A percentile compares a stretch with the other conserved stretches of the same genome.
phyloP scores from a whole-genome alignment of 768 basidiomycete genomes.

The Fomitopsis serialis region DNA sequence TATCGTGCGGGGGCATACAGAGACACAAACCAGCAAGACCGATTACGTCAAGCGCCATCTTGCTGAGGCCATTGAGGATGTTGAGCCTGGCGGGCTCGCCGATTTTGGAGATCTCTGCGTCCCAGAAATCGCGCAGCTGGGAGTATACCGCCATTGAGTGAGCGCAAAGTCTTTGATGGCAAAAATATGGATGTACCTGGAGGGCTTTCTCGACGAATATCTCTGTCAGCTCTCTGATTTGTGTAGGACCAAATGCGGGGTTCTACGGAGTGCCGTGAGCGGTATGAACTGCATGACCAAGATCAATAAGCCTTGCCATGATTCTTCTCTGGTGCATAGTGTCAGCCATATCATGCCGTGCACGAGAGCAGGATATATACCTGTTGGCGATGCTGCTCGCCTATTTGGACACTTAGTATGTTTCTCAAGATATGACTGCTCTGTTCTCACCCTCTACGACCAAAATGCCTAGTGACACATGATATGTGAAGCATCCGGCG shows the following conservation, averaged over 20 bases:
- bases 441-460: conserved; percentile 33
- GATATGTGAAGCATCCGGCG: conserved; percentile 11
- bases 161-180: too few relatives aligned
- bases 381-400: conserved; percentile 35
- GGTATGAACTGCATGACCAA: neutral
- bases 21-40: conserved; percentile 1
- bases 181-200: conserved; percentile 28
- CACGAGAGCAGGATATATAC: conserved; percentile 12
- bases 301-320: neutral
- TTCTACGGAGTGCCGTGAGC: conserved; percentile 32
- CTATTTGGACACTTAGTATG: conserved; percentile 5
- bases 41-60: conserved; percentile 10
- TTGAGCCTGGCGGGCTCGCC: conserved; percentile 21
- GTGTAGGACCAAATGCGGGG: conserved; percentile 57
- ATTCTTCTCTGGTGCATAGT: neutral
- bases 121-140: conserved; percentile 10
- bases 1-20: neutral
- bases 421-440: neutral
- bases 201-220: conserved; percentile 52
- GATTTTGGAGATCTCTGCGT: conserved; percentile 23
- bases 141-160: neutral
- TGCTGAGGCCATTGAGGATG: conserved; percentile 27
- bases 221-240: conserved; percentile 50
- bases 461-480: conserved; percentile 37
- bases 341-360: neutral